These are phyloP conservation scores for Mortierella sp. DNA, from an alignment of 371 early-diverging fungal species.

Conservation along the genomic window DNA sequence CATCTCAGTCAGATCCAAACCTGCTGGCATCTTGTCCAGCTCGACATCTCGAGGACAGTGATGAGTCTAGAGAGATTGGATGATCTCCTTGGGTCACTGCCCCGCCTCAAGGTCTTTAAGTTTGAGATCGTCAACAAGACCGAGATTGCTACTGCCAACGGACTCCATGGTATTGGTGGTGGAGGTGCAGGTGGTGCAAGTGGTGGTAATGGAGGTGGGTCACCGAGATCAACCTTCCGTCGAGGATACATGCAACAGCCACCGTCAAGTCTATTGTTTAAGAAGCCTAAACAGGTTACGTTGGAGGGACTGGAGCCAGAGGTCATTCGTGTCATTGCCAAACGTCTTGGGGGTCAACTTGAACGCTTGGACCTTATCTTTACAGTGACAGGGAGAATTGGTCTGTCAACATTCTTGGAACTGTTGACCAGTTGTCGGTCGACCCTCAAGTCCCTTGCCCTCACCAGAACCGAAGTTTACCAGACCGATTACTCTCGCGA, in stretches of 20 bases:
- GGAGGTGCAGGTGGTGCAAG: not conserved
- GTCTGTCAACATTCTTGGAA: constrained; percentile 35
- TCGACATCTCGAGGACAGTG: constrained; percentile 41
- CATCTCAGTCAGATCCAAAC: constrained; percentile 44
- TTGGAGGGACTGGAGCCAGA: constrained; percentile 42
- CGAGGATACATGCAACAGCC: constrained; percentile 30
- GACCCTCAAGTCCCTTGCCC: constrained; percentile 28
- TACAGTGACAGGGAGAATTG: constrained; percentile 24
- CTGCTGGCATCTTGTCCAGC: constrained; percentile 29
- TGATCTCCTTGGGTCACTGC: constrained; percentile 34
- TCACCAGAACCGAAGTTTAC: constrained; percentile 35
- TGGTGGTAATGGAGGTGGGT: not conserved
- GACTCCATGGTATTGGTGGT: not conserved
- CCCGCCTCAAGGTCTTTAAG: constrained; percentile 41
- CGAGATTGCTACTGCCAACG: constrained; percentile 4
- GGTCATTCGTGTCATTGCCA: constrained; percentile 38
- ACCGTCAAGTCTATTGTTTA: constrained; percentile 19
- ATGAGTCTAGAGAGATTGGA: constrained; percentile 50
- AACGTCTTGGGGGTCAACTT: constrained; percentile 19
- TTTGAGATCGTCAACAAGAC: constrained; percentile 49
- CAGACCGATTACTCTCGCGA: constrained; percentile 25
- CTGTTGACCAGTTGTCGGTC: constrained; percentile 34
- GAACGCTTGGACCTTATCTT: constrained; percentile 40
- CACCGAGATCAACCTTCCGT: constrained; percentile 4
- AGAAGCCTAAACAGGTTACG: constrained; percentile 27